phyloP scores from a whole-genome alignment of 2,329 filamentous ascomycete species.

The Akanthomyces muscarius region DNA sequence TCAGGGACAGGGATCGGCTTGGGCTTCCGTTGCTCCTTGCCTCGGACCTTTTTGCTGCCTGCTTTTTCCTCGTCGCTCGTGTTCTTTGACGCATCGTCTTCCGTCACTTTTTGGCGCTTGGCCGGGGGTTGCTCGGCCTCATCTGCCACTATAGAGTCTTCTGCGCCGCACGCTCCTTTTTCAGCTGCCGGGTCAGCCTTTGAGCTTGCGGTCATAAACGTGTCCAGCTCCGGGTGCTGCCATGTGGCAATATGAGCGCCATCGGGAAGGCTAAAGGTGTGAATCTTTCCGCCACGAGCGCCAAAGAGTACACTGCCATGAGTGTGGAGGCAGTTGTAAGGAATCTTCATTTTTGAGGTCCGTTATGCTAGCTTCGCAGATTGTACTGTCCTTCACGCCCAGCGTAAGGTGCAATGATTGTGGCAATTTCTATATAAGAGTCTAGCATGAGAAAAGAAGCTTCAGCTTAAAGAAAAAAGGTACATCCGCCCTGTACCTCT shows the following conservation, averaged over 20 bases:
- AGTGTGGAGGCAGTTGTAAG: conserved; percentile 62
- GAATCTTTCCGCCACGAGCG: conserved; percentile 67
- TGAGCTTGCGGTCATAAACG: conserved; percentile 25
- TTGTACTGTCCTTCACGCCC: neutral
- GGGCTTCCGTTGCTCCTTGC: conserved; percentile 28
- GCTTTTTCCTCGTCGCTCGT: conserved; percentile 19
- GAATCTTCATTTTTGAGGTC: conserved; percentile 42
- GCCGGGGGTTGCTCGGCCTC: conserved; percentile 32
- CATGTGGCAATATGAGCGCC: conserved; percentile 59
- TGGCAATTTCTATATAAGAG: conserved; percentile 10
- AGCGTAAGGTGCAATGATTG: neutral
- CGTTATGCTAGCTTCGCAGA: neutral
- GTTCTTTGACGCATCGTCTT: conserved; percentile 19
- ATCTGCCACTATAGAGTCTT: conserved; percentile 21
- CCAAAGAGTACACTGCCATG: conserved; percentile 62
- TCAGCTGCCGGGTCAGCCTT: neutral
- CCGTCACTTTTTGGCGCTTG: conserved; percentile 33
- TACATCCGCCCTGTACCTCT: conserved; percentile 32
- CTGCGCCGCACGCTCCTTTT: conserved; percentile 19
- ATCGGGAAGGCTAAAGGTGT: conserved; percentile 59
- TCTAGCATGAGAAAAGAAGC: neutral
- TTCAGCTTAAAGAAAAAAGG: conserved; percentile 26
- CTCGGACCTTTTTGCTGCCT: conserved; percentile 24
- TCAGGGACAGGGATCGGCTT: conserved; percentile 39
- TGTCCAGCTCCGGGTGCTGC: conserved; percentile 46